phyloP scores from a whole-genome alignment of 1,139 yeast species.

The Sugiyamaella xylanicola region DNA sequence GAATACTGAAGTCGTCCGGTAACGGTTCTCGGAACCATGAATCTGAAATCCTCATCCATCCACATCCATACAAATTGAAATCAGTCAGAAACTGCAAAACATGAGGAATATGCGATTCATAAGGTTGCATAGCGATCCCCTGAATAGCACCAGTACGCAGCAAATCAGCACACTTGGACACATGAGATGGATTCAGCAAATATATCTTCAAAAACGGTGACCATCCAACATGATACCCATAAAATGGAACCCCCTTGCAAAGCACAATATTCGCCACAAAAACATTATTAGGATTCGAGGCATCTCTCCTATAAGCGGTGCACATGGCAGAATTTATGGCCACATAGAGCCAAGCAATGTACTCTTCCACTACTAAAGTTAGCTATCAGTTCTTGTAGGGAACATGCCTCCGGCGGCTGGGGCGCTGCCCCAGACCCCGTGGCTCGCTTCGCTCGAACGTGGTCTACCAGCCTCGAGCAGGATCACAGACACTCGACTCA shows the following conservation, averaged over 20 bases:
- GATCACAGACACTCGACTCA: too few relatives aligned
- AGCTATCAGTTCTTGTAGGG: background rate
- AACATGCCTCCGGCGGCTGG: slow-evolving; percentile 10
- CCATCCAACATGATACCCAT: slow-evolving; percentile 77
- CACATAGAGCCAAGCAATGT: slow-evolving; percentile 30
- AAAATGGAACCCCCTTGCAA: slow-evolving; percentile 78
- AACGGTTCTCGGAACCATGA: slow-evolving; percentile 28
- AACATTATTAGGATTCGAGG: slow-evolving; percentile 38
- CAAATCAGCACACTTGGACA: slow-evolving; percentile 60
- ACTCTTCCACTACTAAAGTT: slow-evolving; percentile 29
- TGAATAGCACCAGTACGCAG: slow-evolving; percentile 54
- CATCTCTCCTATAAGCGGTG: slow-evolving; percentile 35
- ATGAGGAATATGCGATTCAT: slow-evolving; percentile 81
- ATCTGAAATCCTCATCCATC: slow-evolving; percentile 57
- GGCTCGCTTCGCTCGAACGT: background rate
- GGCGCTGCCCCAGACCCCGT: slow-evolving; percentile 9
- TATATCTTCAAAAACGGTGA: slow-evolving; percentile 66
- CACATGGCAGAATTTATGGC: slow-evolving; percentile 40
- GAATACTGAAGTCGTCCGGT: slow-evolving; percentile 21
- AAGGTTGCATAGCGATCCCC: slow-evolving; percentile 50
- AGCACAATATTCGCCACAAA: slow-evolving; percentile 69
- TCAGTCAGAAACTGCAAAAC: slow-evolving; percentile 78
- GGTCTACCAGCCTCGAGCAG: background rate
- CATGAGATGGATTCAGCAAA: slow-evolving; percentile 63
- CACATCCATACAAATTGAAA: slow-evolving; percentile 81